Conservation (phyloP, 106 monocot genomes). For the Acorus calamus region DNA sequence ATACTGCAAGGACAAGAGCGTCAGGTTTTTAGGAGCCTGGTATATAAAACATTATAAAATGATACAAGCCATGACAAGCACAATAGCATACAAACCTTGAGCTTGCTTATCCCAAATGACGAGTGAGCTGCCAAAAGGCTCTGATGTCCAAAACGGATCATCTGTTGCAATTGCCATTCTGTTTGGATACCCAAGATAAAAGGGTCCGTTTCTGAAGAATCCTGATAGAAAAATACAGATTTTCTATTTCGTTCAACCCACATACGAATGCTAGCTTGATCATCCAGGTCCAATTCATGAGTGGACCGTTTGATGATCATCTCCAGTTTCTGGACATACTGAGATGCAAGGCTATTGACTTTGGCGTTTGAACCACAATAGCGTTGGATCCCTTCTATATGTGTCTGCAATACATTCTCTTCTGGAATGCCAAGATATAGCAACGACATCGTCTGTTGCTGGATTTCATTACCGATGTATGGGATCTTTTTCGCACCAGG, state of each 20-base stretch:
- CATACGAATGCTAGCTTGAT: slow-evolving; percentile 3
- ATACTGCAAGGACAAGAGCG: neutral
- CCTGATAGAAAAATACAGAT: slow-evolving; percentile 7
- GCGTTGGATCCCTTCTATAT: slow-evolving; percentile 1
- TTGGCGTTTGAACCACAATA: neutral
- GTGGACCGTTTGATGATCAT: neutral
- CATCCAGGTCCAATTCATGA: slow-evolving; percentile 3
- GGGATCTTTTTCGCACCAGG: slow-evolving; percentile 6
- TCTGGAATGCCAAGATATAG: slow-evolving; percentile 7
- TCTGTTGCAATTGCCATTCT: slow-evolving; percentile 12
- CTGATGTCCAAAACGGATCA: slow-evolving; percentile 3
- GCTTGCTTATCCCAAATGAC: slow-evolving; percentile 4
- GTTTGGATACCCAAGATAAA: slow-evolving; percentile 3
- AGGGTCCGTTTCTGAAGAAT: neutral
- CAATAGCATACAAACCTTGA: neutral
- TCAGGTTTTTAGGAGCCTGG: no score
- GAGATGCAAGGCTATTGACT: slow-evolving; percentile 5
- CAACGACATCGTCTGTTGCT: slow-evolving; percentile 7
- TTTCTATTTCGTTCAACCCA: slow-evolving; percentile 8
- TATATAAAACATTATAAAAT: no score
- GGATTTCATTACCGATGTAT: neutral
- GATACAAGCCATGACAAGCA: neutral
- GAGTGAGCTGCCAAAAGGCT: slow-evolving; percentile 4
- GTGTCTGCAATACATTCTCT: slow-evolving; percentile 6
- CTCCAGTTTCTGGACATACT: slow-evolving; percentile 5